Evolutionary conservation across 2,329 filamentous ascomycete genomes (phyloP), one percentile per base, ranked within the genome.

Genomic region (Trichophyton simii): DNA sequence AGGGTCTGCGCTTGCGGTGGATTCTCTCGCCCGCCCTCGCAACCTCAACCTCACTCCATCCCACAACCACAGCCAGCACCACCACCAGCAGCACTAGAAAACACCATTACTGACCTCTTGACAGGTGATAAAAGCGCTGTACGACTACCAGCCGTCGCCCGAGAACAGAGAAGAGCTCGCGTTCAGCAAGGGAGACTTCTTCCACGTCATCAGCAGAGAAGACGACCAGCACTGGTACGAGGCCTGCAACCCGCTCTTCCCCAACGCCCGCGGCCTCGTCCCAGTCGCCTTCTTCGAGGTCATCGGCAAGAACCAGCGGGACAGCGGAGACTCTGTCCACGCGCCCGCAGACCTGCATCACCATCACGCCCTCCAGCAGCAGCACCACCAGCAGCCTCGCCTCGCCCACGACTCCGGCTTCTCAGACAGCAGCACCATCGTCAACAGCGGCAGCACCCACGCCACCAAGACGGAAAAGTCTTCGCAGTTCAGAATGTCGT

Each of bases 171-270:
- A 92, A 72, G 87, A 96, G 78, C 81, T 99, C 69, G 87, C 88
- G 72, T 99, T 99, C 76, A 90, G 87, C 66, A 88, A 90, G 72
- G 94, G 94, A 71, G 94, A 99, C 74, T 99, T 97, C 75, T 94
- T 99, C 73, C 92, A 97, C 78, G 94, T 99, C 66, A 92, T 97
- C 74, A 90, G 89, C 70, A 87, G 92, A 74, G 94, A 97, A 78
- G 87, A 96, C 79, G 92, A 97, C 73, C 78, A 80, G 46, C 90
- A 96, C 72, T 99, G 94, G 92, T 99, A 96, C 81, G 94, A 97
- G 77, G 94, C 92, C 61, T 97, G 91, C 80, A 99, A 99, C 72
- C 94, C 94, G 63, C 83, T 88, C 58, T 80, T 96, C 66, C 90
- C 70, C 69, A 87, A 87, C 75, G 89, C 90, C 58, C 86, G 91